These are phyloP conservation scores for Fomitopsis pinicola DNA, from an alignment of 1,284 basidiomycete species.

Conservation along the genomic window DNA sequence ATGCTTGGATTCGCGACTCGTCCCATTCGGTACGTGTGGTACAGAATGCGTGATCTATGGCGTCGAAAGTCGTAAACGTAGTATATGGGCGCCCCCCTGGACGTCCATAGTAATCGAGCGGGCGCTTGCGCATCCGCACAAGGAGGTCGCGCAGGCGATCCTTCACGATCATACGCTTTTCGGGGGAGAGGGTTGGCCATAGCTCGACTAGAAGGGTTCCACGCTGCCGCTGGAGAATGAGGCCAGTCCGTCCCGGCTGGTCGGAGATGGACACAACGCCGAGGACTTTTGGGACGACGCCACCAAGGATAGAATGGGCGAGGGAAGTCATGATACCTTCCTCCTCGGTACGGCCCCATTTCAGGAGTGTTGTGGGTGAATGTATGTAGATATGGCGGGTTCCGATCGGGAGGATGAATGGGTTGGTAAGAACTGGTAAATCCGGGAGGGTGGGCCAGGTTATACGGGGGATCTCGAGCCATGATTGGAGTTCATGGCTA, in stretches of 20 bases:
- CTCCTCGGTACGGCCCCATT: not conserved
- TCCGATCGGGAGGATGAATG: not conserved
- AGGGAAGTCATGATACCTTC: not conserved
- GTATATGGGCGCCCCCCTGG: slow-evolving; percentile 4
- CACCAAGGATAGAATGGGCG: not conserved
- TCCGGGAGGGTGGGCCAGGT: not conserved
- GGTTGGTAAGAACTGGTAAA: not conserved
- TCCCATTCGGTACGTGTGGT: slow-evolving; percentile 2
- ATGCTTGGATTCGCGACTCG: slow-evolving; percentile 5
- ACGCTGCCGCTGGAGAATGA: not conserved
- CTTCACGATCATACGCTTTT: not conserved
- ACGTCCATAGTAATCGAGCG: not conserved
- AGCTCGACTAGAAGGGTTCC: not conserved
- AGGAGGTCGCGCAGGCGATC: not conserved
- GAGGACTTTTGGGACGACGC: not conserved
- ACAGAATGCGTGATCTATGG: slow-evolving; percentile 1
- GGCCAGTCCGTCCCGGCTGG: not conserved
- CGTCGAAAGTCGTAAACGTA: not conserved
- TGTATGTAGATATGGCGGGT: not conserved
- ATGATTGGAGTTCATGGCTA: not conserved
- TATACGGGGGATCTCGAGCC: not conserved
- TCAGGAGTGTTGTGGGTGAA: not conserved
- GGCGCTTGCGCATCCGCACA: not conserved
- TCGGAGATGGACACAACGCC: not conserved
- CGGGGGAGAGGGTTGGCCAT: not conserved